Base-by-base conservation (phyloP, 2,329 filamentous ascomycete genomes). In the Exophiala sp. region DNA sequence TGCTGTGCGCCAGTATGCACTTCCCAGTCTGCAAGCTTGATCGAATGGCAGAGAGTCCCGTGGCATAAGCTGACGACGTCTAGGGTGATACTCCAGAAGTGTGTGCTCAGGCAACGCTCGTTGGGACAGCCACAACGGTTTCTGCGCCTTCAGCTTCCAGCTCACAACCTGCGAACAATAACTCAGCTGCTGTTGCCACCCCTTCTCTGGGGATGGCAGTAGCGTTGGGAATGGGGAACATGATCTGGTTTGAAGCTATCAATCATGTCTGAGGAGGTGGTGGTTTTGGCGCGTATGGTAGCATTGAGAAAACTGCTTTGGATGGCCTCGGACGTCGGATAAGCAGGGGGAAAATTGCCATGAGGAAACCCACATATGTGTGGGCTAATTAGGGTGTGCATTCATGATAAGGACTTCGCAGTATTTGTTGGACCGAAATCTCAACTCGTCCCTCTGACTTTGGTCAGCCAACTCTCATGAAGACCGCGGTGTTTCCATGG, bases 1-100 rank as follows among this genome's bases (percentile, higher is more conserved):
- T 54, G 51, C 34, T 54, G 51, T 48, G 34, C 47, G 27, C 43
- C 21, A 10, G 51, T 50, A 48, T 24, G 51, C 35, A n/a, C 30
- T 23, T n/a, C 19, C 5, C 14, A 18, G 14, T 18, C 13, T 3
- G 14, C 14, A 19, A n/a, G 14, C 18, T 37, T 19, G 8, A 6
- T 27, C 44, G n/a, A 19, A 32, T 34, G 11, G 13, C 18, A 21
- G 10, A 40, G 27, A 21, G 16, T 32, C 19, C 22, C 14, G n/a
- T 32, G 18, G 5, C 35, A 38, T 18, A 19, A 38, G 1, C 38
- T 41, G 19, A 41, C 38, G 11, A 7, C 7, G 21, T 21, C 11
- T 27, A 53, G 51, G 47, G 47, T 7, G 16, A 18, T 16, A 48
- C 43, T 13, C 32, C 47, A 6, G 47, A 38, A n/a, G 43, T 50